Conservation (phyloP, 768 basidiomycete genomes). For the Suillus cothurnatus region DNA sequence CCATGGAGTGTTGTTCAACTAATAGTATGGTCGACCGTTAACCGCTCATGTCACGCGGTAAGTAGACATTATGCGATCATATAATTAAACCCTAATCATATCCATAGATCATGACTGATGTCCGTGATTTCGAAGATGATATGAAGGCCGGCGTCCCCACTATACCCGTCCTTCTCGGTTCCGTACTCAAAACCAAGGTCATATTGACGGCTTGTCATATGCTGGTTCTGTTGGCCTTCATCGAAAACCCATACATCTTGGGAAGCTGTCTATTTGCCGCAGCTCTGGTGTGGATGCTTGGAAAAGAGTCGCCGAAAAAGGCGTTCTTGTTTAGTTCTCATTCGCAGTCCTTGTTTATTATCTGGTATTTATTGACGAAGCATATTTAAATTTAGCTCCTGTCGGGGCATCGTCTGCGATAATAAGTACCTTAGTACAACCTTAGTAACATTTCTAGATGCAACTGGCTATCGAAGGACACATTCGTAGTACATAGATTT, state of each 20-base stretch:
- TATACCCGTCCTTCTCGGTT: constrained; percentile 1
- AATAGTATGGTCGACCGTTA: background rate
- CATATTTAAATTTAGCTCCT: background rate
- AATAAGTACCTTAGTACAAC: background rate
- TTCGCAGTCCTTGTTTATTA: background rate
- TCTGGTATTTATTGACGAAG: background rate
- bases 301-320: background rate
- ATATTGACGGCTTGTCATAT: background rate
- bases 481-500: background rate
- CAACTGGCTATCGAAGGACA: background rate
- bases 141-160: background rate
- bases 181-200: background rate
- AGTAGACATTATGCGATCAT: background rate
- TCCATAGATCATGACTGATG: background rate
- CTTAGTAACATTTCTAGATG: background rate
- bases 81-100: background rate
- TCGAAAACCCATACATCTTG: background rate
- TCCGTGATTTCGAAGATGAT: background rate
- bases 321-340: background rate
- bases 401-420: background rate
- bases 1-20: background rate
- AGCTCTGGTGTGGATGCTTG: background rate
- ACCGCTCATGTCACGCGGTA: background rate
- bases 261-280: background rate
- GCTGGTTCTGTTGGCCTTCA: background rate